phyloP scores from a whole-genome alignment of 2,329 filamentous ascomycete genomes.

The Ophiostoma ulmi region DNA sequence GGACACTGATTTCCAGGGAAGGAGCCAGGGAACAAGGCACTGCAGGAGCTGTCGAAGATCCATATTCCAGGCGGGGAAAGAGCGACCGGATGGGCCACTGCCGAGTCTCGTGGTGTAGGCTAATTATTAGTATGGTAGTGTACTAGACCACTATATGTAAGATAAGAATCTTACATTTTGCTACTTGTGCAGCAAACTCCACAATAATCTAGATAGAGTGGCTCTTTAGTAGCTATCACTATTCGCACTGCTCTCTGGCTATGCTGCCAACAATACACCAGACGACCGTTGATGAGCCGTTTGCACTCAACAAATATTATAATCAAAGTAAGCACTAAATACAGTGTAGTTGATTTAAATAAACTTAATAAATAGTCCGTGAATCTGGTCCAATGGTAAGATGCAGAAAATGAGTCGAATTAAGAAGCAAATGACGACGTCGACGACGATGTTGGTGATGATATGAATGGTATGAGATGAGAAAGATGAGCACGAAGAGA shows the following conservation, averaged over 20 bases:
- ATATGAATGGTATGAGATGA: neutral
- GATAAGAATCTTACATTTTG: too few relatives aligned
- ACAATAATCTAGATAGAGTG: too few relatives aligned
- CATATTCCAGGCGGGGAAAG: conserved; percentile 1
- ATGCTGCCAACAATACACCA: too few relatives aligned
- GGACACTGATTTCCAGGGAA: conserved; percentile 3
- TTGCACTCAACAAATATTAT: too few relatives aligned
- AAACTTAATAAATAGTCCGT: neutral
- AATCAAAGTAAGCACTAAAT: too few relatives aligned
- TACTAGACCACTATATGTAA: too few relatives aligned
- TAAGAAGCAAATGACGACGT: neutral
- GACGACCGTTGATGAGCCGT: too few relatives aligned
- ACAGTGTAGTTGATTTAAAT: too few relatives aligned
- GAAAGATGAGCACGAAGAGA: neutral
- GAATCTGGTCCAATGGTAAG: neutral
- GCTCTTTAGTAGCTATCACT: too few relatives aligned
- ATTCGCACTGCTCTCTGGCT: too few relatives aligned
- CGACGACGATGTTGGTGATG: neutral
- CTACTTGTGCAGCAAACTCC: too few relatives aligned
- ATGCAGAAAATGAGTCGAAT: neutral
- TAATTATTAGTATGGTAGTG: neutral
- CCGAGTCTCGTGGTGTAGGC: neutral
- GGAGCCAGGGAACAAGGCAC: neutral
- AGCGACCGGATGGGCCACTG: neutral
- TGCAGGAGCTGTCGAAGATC: neutral